Conservation (phyloP, 306 rosid species). For the Citrullus amarus region DNA sequence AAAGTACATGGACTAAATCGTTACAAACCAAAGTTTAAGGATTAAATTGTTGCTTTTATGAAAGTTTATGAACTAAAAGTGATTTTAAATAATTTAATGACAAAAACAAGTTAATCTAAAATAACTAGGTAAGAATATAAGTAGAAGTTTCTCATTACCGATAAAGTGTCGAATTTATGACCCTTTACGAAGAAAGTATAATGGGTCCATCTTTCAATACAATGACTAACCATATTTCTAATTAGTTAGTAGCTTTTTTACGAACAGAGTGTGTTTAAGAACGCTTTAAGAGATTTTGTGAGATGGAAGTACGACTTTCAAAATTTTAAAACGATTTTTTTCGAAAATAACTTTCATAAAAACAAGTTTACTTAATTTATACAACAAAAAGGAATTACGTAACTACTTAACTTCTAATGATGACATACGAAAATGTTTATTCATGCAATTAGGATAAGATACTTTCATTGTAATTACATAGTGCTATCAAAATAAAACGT, state of each 20-base stretch:
- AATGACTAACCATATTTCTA: neutral
- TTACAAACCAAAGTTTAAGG: too few species aligned
- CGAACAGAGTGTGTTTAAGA: neutral
- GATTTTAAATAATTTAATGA: too few species aligned
- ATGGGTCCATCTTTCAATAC: too few species aligned
- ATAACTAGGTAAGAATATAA: too few species aligned
- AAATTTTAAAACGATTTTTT: neutral
- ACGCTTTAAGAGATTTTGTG: neutral
- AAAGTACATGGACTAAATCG: too few species aligned
- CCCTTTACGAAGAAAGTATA: too few species aligned
- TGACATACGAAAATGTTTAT: neutral
- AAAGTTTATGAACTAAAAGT: too few species aligned
- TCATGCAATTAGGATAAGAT: neutral
- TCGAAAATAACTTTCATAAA: neutral
- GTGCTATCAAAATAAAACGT: neutral
- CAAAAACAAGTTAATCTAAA: neutral
- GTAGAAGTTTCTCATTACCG: too few species aligned
- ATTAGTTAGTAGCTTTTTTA: too few species aligned
- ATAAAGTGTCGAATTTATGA: neutral
- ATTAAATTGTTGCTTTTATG: too few species aligned
- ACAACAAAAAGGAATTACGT: neutral
- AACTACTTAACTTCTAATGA: neutral
- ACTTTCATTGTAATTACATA: neutral
- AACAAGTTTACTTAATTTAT: neutral
- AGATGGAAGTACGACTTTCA: neutral